These are phyloP conservation scores for Calocera viscosa DNA, from an alignment of 768 basidiomycete species.

Conservation along the genomic window DNA sequence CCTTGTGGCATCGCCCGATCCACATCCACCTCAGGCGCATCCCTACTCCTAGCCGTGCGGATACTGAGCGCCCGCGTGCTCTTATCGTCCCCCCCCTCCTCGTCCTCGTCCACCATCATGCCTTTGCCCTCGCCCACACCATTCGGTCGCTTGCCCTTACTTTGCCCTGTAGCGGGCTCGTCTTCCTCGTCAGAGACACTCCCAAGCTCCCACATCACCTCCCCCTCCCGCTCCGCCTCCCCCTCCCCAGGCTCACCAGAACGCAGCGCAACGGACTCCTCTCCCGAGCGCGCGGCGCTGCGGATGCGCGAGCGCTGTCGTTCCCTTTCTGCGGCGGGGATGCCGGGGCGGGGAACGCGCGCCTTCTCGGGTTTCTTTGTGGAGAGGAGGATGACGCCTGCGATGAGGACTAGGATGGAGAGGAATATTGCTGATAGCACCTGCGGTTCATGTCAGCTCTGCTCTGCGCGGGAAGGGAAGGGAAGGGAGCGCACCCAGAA, in stretches of 20 bases:
- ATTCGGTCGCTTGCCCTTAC: slow-evolving; percentile 28
- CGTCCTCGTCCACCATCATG: slow-evolving; percentile 31
- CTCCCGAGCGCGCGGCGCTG: slow-evolving; percentile 28
- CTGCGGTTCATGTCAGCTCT: too few species aligned
- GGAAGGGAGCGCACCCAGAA: slow-evolving; percentile 46
- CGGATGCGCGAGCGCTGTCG: slow-evolving; percentile 31
- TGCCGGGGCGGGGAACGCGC: slow-evolving; percentile 21
- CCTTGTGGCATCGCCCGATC: neutral
- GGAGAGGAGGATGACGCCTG: slow-evolving; percentile 84
- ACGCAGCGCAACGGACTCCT: slow-evolving; percentile 28
- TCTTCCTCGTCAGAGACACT: slow-evolving; percentile 59
- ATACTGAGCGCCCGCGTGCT: neutral
- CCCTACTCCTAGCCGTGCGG: slow-evolving; percentile 14
- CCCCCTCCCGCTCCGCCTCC: slow-evolving; percentile 6
- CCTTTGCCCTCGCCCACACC: slow-evolving; percentile 31
- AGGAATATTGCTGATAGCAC: slow-evolving; percentile 70
- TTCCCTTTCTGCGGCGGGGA: slow-evolving; percentile 19
- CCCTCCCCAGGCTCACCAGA: slow-evolving; percentile 13
- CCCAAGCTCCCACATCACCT: slow-evolving; percentile 54
- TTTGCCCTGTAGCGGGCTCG: slow-evolving; percentile 27
- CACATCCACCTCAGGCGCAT: slow-evolving; percentile 12
- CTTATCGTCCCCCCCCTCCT: slow-evolving; percentile 27
- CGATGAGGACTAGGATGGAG: slow-evolving; percentile 76
- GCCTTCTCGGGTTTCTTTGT: slow-evolving; percentile 72
- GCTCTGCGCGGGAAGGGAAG: too few species aligned